Base-by-base conservation (phyloP, 805 yeast genomes). In the Brettanomyces custersianus region DNA sequence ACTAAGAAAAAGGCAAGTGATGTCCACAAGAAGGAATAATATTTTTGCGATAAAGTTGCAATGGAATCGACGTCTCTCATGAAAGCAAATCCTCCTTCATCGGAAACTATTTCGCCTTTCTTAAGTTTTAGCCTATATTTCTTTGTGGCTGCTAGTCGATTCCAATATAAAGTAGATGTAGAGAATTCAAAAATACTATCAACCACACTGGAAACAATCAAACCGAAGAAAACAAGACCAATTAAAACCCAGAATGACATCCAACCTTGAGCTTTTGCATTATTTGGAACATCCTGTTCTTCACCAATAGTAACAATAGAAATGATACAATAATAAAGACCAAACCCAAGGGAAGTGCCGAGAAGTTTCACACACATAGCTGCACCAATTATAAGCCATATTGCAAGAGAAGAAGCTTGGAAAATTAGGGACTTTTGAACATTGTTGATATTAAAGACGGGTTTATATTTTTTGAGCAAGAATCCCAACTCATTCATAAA, bases 281-380 rank as follows among this genome's bases (percentile, higher is more conserved):
- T 55, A 0, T 39, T 25, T 0, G 95, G 88, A 0, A 68, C 61
- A 23, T 80, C 65, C 46, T 82, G 92, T 26, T 95, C 95, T 13
- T 79, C 62, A 0, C 96, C 96, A 20, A 87, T 70, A 2, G 96
- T 87, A 33, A 83, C 61, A 27, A 80, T 60, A 0, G 94, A 77
- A 1, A 82, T 86, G 9, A 73, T 70, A 46, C 86, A 76, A 52
- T 70, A 84, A 51, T 83, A 86, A 31, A 84, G 52, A 0, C 83
- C 75, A n/a, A 75, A 66, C 0, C 87, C 86, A 51, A 69, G 82
- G 1, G 68, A 61, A 8, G 74, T 48, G 29, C 62, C 52, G 27
- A 75, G 44, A 31, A 77, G 38, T 4, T 57, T 47, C 1, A 72
- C 62, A 45, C 75, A 76, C 46, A 74, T 52, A 2, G 73, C 80